Evolutionary conservation across 305 asterid species (phyloP).

Genomic region (Fraxinus paxiana): DNA sequence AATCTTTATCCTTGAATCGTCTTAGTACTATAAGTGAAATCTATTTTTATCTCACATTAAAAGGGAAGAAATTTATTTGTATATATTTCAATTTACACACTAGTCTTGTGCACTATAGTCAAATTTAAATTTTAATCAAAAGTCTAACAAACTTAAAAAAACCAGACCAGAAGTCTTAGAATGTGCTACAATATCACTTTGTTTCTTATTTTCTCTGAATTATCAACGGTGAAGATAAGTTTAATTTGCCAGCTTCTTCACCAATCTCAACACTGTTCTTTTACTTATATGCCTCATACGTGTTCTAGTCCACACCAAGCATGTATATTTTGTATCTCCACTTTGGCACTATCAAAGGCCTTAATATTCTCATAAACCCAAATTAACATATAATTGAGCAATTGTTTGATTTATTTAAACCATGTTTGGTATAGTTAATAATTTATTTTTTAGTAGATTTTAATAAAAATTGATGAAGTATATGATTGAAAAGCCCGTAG

Average conservation of each 20-base stretch:
- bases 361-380: background rate
- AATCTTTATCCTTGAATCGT: background rate
- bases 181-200: slow-evolving; percentile 28
- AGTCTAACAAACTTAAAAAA: background rate
- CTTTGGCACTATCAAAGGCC: background rate
- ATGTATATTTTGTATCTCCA: background rate
- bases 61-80: background rate
- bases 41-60: background rate
- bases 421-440: background rate
- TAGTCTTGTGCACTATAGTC: background rate
- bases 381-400: background rate
- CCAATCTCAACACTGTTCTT: slow-evolving; percentile 28
- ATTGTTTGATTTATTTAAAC: background rate
- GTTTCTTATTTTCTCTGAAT: slow-evolving; percentile 24
- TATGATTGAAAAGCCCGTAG: no score
- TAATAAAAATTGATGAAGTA: no score
- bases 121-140: background rate
- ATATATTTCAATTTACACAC: background rate
- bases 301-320: background rate
- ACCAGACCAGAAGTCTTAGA: slow-evolving; percentile 14
- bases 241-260: slow-evolving; percentile 18
- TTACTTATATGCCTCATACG: slow-evolving; percentile 4
- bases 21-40: background rate
- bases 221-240: slow-evolving; percentile 35
- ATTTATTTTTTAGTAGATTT: no score